phyloP scores from a whole-genome alignment of 805 yeast species.

The Sungouiozyma ichnusensis region DNA sequence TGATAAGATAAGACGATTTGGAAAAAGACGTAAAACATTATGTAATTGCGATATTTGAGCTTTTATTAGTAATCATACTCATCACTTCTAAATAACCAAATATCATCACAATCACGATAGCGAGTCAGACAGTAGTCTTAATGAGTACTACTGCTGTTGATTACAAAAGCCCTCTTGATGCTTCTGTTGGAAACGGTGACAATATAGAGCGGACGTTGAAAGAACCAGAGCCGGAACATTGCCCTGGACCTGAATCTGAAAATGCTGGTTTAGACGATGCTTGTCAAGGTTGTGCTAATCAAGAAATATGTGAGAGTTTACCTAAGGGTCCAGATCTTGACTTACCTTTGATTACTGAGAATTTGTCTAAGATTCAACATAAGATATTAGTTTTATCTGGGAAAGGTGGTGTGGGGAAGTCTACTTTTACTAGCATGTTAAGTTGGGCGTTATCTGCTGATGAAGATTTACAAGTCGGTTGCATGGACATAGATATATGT shows the following conservation, averaged over 20 bases:
- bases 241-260: constrained; percentile 97
- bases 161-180: background rate
- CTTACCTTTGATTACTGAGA: constrained; percentile 58
- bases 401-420: constrained; percentile 95
- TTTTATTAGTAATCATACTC: too few relatives aligned
- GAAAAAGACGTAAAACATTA: too few relatives aligned
- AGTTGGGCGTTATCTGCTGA: constrained; percentile 91
- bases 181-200: background rate
- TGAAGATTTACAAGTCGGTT: constrained; percentile 77
- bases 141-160: background rate
- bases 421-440: constrained; percentile 92
- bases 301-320: constrained; percentile 74
- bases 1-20: too few relatives aligned
- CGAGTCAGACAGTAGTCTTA: too few relatives aligned
- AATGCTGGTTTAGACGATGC: constrained; percentile 90
- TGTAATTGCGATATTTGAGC: too few relatives aligned
- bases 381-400: constrained; percentile 77
- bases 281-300: constrained; percentile 91
- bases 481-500: constrained; percentile 94
- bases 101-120: too few relatives aligned
- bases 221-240: constrained; percentile 90
- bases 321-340: constrained; percentile 97
- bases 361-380: constrained; percentile 58
- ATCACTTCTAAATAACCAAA: too few relatives aligned
- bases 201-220: constrained; percentile 26